Conservation (phyloP, 2,329 filamentous ascomycete genomes). For the Aureobasidium sp. region DNA sequence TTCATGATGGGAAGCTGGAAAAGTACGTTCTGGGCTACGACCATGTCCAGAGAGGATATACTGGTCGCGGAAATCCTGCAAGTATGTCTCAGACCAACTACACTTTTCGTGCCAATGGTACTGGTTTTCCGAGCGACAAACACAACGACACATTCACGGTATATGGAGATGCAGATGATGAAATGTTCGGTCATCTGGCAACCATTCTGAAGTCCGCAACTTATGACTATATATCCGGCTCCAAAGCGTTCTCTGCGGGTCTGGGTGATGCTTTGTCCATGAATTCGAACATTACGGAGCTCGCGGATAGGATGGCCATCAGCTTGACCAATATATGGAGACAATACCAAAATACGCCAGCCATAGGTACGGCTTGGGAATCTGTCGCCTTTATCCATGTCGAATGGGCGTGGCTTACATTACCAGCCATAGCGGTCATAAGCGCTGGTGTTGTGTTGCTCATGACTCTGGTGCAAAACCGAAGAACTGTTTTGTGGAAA, state of each 20-base stretch:
- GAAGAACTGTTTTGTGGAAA: background rate
- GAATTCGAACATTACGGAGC: background rate
- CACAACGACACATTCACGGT: background rate
- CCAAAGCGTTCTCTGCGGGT: background rate
- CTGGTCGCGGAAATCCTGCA: background rate
- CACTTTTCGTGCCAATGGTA: background rate
- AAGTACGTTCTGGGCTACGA: background rate
- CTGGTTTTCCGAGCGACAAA: background rate
- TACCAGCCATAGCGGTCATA: background rate
- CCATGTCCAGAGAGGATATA: background rate
- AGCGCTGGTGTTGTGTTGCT: background rate
- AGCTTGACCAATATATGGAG: constrained; percentile 2
- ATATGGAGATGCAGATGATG: background rate
- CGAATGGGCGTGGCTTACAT: background rate
- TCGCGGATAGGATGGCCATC: background rate
- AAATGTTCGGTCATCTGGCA: background rate
- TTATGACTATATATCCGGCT: background rate
- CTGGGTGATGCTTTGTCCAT: background rate
- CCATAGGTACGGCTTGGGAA: background rate
- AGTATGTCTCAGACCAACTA: background rate
- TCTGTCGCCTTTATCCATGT: constrained; percentile 2
- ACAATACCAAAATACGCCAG: background rate
- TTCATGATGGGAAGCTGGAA: background rate
- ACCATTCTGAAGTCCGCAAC: background rate
- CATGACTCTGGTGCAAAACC: background rate